Conservation (phyloP, 1,139 yeast species). For the Suhomyces terraborum region DNA sequence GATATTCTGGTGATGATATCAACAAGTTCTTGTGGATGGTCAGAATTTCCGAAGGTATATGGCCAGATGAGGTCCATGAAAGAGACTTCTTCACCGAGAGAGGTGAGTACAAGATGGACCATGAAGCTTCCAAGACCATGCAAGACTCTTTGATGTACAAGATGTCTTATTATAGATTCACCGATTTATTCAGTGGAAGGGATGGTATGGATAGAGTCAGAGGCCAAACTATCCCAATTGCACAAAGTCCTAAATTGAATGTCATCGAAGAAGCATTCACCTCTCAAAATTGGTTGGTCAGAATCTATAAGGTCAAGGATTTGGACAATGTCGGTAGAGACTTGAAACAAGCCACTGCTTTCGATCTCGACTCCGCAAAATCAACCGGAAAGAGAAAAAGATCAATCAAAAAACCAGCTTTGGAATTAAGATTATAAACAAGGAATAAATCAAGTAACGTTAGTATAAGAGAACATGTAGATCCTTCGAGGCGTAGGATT, state of each 20-base stretch:
- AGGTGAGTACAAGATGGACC: conserved; percentile 90
- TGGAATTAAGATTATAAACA: conserved; percentile 47
- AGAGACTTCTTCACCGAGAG: conserved; percentile 77
- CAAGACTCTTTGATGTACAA: conserved; percentile 89
- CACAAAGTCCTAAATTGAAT: conserved; percentile 61
- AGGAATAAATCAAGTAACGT: not conserved
- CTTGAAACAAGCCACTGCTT: conserved; percentile 49
- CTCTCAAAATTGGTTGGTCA: conserved; percentile 93
- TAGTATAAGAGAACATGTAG: not conserved
- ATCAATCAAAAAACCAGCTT: conserved; percentile 53
- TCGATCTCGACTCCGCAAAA: conserved; percentile 37
- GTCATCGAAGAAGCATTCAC: conserved; percentile 94
- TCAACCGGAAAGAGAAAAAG: conserved; percentile 39
- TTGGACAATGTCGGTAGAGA: conserved; percentile 86
- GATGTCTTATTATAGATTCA: conserved; percentile 87
- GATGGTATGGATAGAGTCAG: conserved; percentile 87
- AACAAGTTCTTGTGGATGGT: conserved; percentile 99
- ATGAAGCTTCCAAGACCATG: conserved; percentile 81
- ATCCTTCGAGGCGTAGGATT: too few relatives aligned
- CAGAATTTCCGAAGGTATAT: conserved; percentile 96
- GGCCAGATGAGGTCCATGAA: conserved; percentile 97
- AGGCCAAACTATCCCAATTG: conserved; percentile 67
- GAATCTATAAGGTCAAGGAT: conserved; percentile 91
- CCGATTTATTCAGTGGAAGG: conserved; percentile 68
- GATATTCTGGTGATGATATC: conserved; percentile 95